phyloP scores from a whole-genome alignment of 2,329 filamentous ascomycete species.

The Xylariomycetidae sp. region DNA sequence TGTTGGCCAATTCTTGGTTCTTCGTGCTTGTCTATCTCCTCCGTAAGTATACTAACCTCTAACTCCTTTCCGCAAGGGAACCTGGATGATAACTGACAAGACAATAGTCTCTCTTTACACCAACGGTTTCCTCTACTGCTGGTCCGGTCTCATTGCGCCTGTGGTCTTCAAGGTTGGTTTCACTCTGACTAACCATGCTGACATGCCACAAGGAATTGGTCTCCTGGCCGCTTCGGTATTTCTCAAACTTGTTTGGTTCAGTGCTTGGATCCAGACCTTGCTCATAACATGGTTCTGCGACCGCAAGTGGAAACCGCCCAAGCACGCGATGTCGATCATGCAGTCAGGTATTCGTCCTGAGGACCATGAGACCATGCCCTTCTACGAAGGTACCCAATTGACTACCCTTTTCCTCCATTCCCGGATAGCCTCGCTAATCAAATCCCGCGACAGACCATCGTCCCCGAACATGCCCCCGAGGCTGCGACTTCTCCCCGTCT shows the following conservation, averaged over 20 bases:
- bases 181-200: background rate
- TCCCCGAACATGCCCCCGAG: background rate
- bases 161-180: constrained; percentile 1
- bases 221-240: constrained; percentile 8
- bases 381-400: constrained; percentile 4
- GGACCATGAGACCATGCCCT: constrained; percentile 2
- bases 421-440: background rate
- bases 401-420: background rate
- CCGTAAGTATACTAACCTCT: too few species aligned
- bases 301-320: constrained; percentile 6
- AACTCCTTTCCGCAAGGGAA: too few species aligned
- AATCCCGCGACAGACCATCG: background rate
- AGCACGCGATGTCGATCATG: constrained; percentile 8
- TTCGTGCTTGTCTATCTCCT: too few species aligned
- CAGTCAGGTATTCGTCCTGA: constrained; percentile 2
- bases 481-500: constrained; percentile 3
- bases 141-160: constrained; percentile 3
- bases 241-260: constrained; percentile 11
- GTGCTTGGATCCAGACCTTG: constrained; percentile 7
- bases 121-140: constrained; percentile 5
- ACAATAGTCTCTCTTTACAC: constrained; percentile 2
- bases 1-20: too few species aligned
- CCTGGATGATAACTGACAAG: too few species aligned
- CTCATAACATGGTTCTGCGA: constrained; percentile 11
- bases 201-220: constrained; percentile 5